Base-by-base conservation (phyloP, 129 eudicot species). In the Tagetes patula region DNA sequence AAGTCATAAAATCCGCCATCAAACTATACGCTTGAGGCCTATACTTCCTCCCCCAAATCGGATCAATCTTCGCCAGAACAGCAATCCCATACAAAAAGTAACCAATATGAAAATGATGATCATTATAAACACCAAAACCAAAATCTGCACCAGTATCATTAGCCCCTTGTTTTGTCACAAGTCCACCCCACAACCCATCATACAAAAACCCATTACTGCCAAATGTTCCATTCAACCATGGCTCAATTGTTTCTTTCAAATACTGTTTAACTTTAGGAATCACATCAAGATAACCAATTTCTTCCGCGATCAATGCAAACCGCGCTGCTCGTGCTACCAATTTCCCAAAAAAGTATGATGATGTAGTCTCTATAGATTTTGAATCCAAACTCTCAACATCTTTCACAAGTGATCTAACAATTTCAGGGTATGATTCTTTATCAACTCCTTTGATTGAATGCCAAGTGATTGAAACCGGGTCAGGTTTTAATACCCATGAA, bases 401-500 rank as follows among this genome's bases (percentile, higher is more conserved):
- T 50, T 76, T 74, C 8, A 55, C 73, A 38, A 94, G 85, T 14
- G 97, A 91, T 54, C 66, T 72, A 6, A 74, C 63, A 40, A 94
- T 86, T 43, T 94, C 89, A 40, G 77, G 60, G 60, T 73, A 73
- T 1, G 82, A 73, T 67, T 84, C 93, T 48, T 81, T 84, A 36
- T 79, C 68, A 45, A 94, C 79, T 34, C 97, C 93, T 63, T 72
- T 83, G 54, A 88, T 82, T 0, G 98, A 94, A 81, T 94, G 96
- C 98, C 98, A 94, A 47, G 96, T 89, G 20, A 94, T 85, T 0
- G 98, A 87, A 67, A 94, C 81, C 5, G 97, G 97, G 48, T 90
- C 89, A 11, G 84, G 75, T 68, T 74, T 86, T 91, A 94, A 69
- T 5, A 76, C 77, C 98, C 98, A 94, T 34, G 96, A 87, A 79